Evolutionary conservation across 2,329 filamentous ascomycete species (phyloP).

Genomic region (Fusarium miscanthi): DNA sequence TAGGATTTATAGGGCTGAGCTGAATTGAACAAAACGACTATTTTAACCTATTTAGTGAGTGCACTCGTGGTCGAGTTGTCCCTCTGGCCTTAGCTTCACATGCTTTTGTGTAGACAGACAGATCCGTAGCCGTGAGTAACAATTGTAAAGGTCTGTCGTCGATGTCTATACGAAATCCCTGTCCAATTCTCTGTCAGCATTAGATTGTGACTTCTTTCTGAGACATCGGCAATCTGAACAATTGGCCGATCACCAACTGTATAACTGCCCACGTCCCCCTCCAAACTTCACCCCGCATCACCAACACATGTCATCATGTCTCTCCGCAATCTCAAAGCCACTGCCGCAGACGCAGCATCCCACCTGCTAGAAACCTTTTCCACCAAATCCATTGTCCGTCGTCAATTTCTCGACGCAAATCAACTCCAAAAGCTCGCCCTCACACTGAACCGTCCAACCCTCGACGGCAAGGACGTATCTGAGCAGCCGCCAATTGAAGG

Average conservation of each 20-base stretch:
- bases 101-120: not conserved
- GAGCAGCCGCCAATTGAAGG: slow-evolving; percentile 52
- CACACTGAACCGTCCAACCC: slow-evolving; percentile 62
- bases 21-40: no score
- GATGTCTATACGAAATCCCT: accelerated
- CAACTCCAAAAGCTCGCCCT: slow-evolving; percentile 71
- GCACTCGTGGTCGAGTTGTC: not conserved
- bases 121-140: not conserved
- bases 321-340: slow-evolving; percentile 33
- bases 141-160: no score
- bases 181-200: accelerated
- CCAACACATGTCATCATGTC: slow-evolving; percentile 14
- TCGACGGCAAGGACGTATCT: slow-evolving; percentile 55
- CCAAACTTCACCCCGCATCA: slow-evolving; percentile 12
- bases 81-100: not conserved
- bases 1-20: no score
- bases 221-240: not conserved
- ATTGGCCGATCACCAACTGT: not conserved
- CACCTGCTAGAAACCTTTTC: slow-evolving; percentile 49
- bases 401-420: slow-evolving; percentile 69
- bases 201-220: not conserved
- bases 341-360: slow-evolving; percentile 47
- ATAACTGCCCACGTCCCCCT: not conserved
- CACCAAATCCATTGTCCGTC: slow-evolving; percentile 43
- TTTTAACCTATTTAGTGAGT: not conserved